Evolutionary conservation across 2,329 filamentous ascomycete species (phyloP).

Genomic region (Clarireedia paspali): DNA sequence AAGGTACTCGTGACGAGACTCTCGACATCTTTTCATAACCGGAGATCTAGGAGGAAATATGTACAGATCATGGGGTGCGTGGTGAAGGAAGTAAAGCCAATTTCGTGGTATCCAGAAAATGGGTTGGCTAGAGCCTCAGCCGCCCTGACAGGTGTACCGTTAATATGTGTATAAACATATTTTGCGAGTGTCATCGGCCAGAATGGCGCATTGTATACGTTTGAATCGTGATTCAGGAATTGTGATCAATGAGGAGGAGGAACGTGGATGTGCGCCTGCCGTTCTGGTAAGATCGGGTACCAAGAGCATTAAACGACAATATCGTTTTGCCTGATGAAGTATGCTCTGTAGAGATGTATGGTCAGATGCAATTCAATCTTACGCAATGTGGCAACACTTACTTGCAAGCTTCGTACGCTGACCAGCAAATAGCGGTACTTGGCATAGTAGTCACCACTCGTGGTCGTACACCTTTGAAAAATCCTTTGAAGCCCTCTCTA

Average conservation of each 20-base stretch:
- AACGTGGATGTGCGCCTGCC: neutral
- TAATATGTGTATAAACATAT: neutral
- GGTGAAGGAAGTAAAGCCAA: neutral
- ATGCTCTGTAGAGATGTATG: conserved; percentile 38
- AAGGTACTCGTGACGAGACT: neutral
- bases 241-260: neutral
- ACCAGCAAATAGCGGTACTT: conserved; percentile 99
- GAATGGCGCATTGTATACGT: neutral
- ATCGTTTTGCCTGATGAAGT: conserved; percentile 51
- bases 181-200: neutral
- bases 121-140: neutral
- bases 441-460: conserved; percentile 95
- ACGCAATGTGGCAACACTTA: conserved; percentile 32
- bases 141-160: neutral
- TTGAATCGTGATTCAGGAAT: neutral
- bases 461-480: conserved; percentile 88
- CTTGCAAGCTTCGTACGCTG: conserved; percentile 63
- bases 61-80: conserved; percentile 12
- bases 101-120: conserved; percentile 8
- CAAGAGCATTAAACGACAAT: conserved; percentile 17
- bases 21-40: neutral
- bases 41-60: conserved; percentile 8
- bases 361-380: neutral
- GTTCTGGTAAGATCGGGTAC: neutral
- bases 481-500: conserved; percentile 77